Conservation (phyloP, 495 filamentous ascomycete genomes). For the Margaritispora aquatica region DNA sequence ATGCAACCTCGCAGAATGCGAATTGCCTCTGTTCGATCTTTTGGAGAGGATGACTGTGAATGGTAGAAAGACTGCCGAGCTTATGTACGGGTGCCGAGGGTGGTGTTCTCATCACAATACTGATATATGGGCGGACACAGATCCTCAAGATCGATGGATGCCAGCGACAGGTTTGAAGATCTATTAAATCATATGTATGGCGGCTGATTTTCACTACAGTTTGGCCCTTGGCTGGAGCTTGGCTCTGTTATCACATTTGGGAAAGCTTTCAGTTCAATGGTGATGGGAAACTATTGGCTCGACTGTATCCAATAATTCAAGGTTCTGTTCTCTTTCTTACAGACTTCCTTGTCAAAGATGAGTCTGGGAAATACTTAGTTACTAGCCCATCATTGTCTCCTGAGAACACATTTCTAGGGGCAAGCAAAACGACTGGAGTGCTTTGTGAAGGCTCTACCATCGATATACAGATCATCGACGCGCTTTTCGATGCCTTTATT, state of each 20-base stretch:
- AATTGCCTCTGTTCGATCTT: conserved; percentile 33
- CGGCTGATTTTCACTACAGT: conserved; percentile 14
- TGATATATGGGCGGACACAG: conserved; percentile 43
- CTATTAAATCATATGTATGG: not conserved
- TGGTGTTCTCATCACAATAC: conserved; percentile 41
- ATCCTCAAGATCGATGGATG: conserved; percentile 39
- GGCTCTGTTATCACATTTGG: conserved; percentile 42
- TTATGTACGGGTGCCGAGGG: conserved; percentile 45
- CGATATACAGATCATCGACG: conserved; percentile 40
- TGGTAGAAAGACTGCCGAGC: conserved; percentile 32
- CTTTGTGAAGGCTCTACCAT: conserved; percentile 40
- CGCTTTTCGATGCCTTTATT: conserved; percentile 33
- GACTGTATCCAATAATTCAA: conserved; percentile 28
- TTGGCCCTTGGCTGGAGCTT: conserved; percentile 42
- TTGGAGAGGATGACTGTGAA: conserved; percentile 30
- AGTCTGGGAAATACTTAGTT: conserved; percentile 29
- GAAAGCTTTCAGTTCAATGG: conserved; percentile 36
- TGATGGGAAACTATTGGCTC: conserved; percentile 24
- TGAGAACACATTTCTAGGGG: conserved; percentile 36
- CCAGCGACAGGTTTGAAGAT: conserved; percentile 27
- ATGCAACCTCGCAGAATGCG: conserved; percentile 35
- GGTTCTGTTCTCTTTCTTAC: conserved; percentile 37
- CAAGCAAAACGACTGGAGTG: conserved; percentile 24
- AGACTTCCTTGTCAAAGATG: conserved; percentile 39
- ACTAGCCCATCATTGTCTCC: conserved; percentile 44